These are phyloP conservation scores for Neoboletus subvelutipes DNA, from an alignment of 768 basidiomycete species.

Conservation along the genomic window DNA sequence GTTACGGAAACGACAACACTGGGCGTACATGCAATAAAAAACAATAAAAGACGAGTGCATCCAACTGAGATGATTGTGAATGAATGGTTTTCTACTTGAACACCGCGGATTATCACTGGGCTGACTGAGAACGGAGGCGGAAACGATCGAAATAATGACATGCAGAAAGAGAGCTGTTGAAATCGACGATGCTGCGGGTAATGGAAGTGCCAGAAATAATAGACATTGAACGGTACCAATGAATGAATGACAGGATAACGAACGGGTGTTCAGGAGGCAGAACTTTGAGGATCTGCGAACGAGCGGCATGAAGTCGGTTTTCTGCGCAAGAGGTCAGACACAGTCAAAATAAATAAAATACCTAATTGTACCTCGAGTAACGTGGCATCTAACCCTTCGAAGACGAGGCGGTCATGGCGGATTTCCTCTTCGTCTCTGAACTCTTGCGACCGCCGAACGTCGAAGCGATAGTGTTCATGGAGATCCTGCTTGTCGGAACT, in stretches of 20 bases:
- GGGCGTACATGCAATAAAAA: constrained; percentile 18
- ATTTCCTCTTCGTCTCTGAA: constrained; percentile 28
- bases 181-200: constrained; percentile 5
- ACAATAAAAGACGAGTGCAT: constrained; percentile 12
- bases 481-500: constrained; percentile 25
- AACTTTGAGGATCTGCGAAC: constrained; percentile 1
- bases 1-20: constrained; percentile 11
- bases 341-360: too few species aligned
- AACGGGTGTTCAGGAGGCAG: not conserved
- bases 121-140: not conserved
- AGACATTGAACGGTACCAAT: constrained; percentile 1
- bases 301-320: not conserved
- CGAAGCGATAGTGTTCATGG: constrained; percentile 28
- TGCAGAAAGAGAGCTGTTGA: constrained; percentile 5
- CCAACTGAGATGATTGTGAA: constrained; percentile 14
- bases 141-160: constrained; percentile 8
- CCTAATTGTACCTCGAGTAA: not conserved
- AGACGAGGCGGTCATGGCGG: constrained; percentile 23
- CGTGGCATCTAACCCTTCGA: constrained; percentile 20
- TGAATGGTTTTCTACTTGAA: constrained; percentile 13
- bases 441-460: constrained; percentile 29
- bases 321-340: constrained; percentile 9
- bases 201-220: constrained; percentile 3
- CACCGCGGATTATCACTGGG: not conserved
- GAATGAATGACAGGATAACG: not conserved